Conservation (phyloP, 257 asterid species). For the Fraxinus anomala region DNA sequence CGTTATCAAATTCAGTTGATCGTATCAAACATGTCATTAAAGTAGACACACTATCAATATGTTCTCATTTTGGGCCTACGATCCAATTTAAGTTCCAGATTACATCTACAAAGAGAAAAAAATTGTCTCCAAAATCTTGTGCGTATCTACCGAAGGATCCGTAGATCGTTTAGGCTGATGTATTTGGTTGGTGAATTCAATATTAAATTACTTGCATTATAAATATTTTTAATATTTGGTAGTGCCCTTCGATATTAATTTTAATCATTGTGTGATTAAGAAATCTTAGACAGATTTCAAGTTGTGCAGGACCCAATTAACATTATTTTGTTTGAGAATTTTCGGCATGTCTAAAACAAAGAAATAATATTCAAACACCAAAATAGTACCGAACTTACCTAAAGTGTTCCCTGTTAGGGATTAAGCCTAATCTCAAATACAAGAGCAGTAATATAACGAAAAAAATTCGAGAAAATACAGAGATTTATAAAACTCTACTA, state of each 20-base stretch:
- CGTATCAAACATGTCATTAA: no score
- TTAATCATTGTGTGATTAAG: no score
- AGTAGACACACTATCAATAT: neutral
- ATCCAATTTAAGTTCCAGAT: no score
- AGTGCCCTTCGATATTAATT: conserved; percentile 12
- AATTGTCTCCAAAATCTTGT: neutral
- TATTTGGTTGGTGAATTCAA: conserved; percentile 2
- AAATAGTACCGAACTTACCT: neutral
- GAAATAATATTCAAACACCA: conserved; percentile 8
- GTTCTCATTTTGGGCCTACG: no score
- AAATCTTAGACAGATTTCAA: neutral
- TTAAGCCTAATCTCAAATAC: conserved; percentile 3
- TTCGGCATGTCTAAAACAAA: conserved; percentile 5
- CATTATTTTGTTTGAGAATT: conserved; percentile 16
- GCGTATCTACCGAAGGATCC: neutral
- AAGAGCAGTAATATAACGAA: neutral
- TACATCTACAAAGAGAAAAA: no score
- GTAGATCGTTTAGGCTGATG: neutral
- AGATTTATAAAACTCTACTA: neutral
- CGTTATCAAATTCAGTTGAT: no score
- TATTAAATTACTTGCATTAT: no score
- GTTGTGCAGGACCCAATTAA: conserved; percentile 19
- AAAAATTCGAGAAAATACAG: neutral
- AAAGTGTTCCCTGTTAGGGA: neutral
- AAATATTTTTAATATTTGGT: no score